phyloP scores from a whole-genome alignment of 257 asterid genomes.

The Primulina eburnea region DNA sequence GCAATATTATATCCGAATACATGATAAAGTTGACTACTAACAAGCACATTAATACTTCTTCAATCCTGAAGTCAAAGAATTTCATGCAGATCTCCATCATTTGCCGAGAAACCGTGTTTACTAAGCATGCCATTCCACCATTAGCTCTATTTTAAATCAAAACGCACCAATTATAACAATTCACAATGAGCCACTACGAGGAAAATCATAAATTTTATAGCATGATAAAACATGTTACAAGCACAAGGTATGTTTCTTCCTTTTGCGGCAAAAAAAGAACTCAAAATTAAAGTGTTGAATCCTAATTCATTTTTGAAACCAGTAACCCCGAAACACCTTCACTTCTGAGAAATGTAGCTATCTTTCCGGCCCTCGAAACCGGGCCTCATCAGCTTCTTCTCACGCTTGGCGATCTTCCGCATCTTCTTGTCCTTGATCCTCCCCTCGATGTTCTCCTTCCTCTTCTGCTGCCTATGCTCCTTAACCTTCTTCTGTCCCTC shows the following conservation, averaged over 20 bases:
- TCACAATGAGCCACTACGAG: constrained; percentile 6
- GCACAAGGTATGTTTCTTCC: not conserved
- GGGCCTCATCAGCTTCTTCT: constrained; percentile 94
- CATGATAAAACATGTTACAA: constrained; percentile 5
- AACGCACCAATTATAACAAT: not conserved
- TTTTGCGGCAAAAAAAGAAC: constrained; percentile 11
- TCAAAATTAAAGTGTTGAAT: not conserved
- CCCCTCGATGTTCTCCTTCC: constrained; percentile 68
- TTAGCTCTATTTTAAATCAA: not conserved
- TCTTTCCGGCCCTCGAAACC: constrained; percentile 88
- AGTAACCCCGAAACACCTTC: constrained; percentile 25
- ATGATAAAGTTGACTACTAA: not conserved
- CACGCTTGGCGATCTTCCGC: constrained; percentile 81
- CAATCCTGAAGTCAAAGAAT: not conserved
- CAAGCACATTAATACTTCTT: not conserved
- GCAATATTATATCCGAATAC: not conserved
- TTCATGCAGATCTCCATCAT: not conserved
- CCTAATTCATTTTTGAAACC: not conserved
- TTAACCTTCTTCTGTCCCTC: constrained; percentile 55
- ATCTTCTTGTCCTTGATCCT: constrained; percentile 69
- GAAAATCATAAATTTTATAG: constrained; percentile 15
- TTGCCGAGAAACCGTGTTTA: not conserved
- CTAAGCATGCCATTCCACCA: not conserved
- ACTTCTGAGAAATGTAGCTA: constrained; percentile 61
- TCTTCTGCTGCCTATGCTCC: constrained; percentile 68